Evolutionary conservation across 176 grass and related monocot genomes (phyloP), one percentile per base, ranked within the genome.

Genomic region (Avena insularis): DNA sequence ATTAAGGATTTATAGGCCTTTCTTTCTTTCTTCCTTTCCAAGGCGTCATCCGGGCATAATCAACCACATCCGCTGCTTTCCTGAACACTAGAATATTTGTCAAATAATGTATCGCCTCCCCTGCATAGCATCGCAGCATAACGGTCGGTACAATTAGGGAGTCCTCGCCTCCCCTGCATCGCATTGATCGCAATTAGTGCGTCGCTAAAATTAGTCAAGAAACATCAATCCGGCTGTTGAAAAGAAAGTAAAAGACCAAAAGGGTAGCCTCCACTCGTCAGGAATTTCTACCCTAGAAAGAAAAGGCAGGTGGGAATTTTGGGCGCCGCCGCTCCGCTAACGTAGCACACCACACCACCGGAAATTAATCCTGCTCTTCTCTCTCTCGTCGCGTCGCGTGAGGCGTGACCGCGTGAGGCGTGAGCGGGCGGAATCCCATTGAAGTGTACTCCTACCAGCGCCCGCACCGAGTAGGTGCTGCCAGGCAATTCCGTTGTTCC

Each of bases 201-300:
- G 17, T 54, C 25, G 40, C 20, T 16, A 51, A 80, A 69, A 29
- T 80, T 75, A 2, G 85, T 87, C 61, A 90, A 80, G 49, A 43
- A 49, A 57, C 64, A 87, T 69, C 15, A 35, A 20, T 51, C 27
- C 14, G 20, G 81, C 1, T 49, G 84, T 69, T 15, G n/a, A 25
- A 75, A 79, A 60, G n/a, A 8, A 31, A 20, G 2, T 10, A 15
- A 15, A 36, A 82, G 47, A 35, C 64, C 49, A 58, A 83, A 45
- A 73, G 8, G 49, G 8, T 5, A 68, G 61, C 1, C 16, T 71
- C 64, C 48, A 83, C 14, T 16, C 78, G 21, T 43, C 68, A 15
- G 7, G 8, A 47, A 6, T 59, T 74, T 85, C 45, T 50, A 38
- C 50, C 50, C 74, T 56, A 77, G 67, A 14, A 70, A 51, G 46